Evolutionary conservation across 371 early-diverging fungal species (phyloP), one percentile per base, ranked within the genome.

Genomic region (Apophysomyces trapeziformis): DNA sequence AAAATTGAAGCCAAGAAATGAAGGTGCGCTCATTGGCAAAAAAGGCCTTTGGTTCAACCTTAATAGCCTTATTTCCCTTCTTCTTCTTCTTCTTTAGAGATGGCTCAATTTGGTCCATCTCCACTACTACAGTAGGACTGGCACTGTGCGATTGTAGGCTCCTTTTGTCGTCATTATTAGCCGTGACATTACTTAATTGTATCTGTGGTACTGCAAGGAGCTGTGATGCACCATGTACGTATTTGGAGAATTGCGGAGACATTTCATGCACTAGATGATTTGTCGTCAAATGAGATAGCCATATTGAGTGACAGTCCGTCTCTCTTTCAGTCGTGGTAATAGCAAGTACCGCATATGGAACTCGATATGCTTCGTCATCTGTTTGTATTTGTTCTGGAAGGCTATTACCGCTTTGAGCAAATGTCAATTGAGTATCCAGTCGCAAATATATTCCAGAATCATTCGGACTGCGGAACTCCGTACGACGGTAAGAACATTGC

Each of bases 1-100:
- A 79, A 74, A 92, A 92, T 73, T 92, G 87, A 50, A 92, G 77
- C 92, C 92, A 92, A 12, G 95, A 91, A 60, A 99, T 82, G 80
- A 99, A 99, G 2, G 99, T 99, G 57, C 99, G 87, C 81, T 99
- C 99, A 77, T 99, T 99, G 63, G 99, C 99, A 84, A 99, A 99
- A 78, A 92, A 98, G 26, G 96, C 96, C 82, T 99, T 99, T 61
- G 99, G 99, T 71, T 99, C 99, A 1, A 96, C 91, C 26, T 97
- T 89, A 37, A 93, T 92, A 8, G 39, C 11, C 5, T 68, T 68
- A 57, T 67, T 68, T 50, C 50, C 61, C 37, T 68, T 39, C 26
- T 56, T 46, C 11, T 44, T 46, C 11, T 44, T 61, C 58, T 43
- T 57, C 56, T 58, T 66, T 65, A 13, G 57, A 61, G n/a, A 57